These are phyloP conservation scores for Coemansia sp. DNA, from an alignment of 192 early-diverging fungal species.

Conservation along the genomic window DNA sequence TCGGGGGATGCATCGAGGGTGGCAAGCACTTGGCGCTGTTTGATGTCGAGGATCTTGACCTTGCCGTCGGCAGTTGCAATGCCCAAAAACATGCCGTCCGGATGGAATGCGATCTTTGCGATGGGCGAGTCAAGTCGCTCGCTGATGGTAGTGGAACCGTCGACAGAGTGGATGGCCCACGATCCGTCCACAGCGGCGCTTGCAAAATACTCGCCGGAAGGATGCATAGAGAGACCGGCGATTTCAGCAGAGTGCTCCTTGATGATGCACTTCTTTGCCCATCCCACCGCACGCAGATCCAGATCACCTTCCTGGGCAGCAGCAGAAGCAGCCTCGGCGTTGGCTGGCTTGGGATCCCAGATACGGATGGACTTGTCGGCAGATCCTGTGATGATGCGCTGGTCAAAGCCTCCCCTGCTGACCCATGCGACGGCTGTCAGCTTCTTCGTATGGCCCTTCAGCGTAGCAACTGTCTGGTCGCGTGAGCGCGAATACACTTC, in stretches of 20 bases:
- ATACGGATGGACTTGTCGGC: conserved; percentile 82
- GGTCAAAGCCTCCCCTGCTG: conserved; percentile 45
- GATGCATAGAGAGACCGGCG: conserved; percentile 73
- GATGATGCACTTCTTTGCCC: conserved; percentile 55
- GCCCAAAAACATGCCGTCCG: conserved; percentile 87
- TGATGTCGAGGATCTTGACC: conserved; percentile 85
- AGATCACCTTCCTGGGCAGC: neutral
- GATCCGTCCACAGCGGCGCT: conserved; percentile 70
- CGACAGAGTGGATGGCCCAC: conserved; percentile 81
- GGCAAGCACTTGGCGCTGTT: conserved; percentile 58
- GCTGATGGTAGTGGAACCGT: conserved; percentile 23
- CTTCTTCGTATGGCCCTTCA: conserved; percentile 86
- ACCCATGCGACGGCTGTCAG: conserved; percentile 65
- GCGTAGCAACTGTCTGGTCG: conserved; percentile 63
- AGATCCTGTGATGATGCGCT: conserved; percentile 69
- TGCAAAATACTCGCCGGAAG: conserved; percentile 78
- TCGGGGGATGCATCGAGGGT: conserved; percentile 29
- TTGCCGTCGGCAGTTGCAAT: conserved; percentile 70
- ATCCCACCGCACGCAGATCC: conserved; percentile 20
- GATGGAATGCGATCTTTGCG: conserved; percentile 70
- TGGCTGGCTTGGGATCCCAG: conserved; percentile 60
- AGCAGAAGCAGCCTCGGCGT: conserved; percentile 41
- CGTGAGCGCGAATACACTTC: conserved; percentile 66
- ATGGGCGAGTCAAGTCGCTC: conserved; percentile 29
- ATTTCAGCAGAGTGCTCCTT: conserved; percentile 72